Base-by-base conservation (phyloP, 345 rosid species). In the Theobroma cacao region DNA sequence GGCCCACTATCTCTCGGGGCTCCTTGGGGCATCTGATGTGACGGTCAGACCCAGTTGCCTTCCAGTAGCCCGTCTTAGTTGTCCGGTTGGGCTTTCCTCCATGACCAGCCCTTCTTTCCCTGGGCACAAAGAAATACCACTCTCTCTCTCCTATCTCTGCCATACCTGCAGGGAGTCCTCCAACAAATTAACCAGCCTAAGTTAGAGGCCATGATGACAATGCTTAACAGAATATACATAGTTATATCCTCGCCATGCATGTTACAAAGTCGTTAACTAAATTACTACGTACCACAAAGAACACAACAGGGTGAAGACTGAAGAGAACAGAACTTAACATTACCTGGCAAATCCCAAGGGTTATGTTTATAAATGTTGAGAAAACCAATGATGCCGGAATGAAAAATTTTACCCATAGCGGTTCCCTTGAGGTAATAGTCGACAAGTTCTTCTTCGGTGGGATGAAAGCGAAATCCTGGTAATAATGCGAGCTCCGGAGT, bases 111-210 rank as follows among this genome's bases (percentile, higher is more conserved):
- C 72, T 76, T 56, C 73, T 79, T 9, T 84, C 87, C 48, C 80
- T 81, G 8, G 78, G 77, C 63, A 84, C 87, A 36, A 75, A 77
- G 78, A 84, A 84, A 26, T 81, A 84, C 87, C 87, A 84, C 77
- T 84, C 87, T 18, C 87, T 81, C 70, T 84, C 87, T 77, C 87
- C 84, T 2, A 53, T 72, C 65, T 76, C 81, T 15, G 87, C 78
- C 74, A 84, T 33, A 20, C 80, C 82, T 84, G 70, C 41, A 9
- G 11, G 1, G 12, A 15, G 3, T 12, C 47, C 48, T n/a, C n/a
- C n/a, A n/a, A 4, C 15, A 71, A 7, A 18, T 5, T n/a, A 10
- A 4, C n/a, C n/a, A 36, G 5, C 5, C 0, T 8, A 7, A 17
- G 15, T 66, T 40, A 24, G 72, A 22, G 22, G 10, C n/a, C n/a